Evolutionary conservation across 768 basidiomycete species (phyloP).

Genomic region (Hypsizygus marmoreus): DNA sequence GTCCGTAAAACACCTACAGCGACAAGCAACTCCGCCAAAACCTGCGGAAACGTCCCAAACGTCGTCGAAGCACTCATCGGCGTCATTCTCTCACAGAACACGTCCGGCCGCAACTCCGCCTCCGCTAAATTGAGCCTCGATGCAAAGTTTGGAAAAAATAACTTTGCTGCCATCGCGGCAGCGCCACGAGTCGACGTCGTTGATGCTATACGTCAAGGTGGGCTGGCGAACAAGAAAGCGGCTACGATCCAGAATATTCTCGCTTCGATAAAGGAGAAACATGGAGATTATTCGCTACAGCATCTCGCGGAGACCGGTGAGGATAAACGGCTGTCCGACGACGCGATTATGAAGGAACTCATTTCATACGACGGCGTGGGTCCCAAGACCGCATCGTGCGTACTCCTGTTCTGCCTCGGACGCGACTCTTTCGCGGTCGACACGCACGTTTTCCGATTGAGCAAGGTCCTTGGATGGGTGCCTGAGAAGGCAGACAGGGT

Average conservation of each 20-base stretch:
- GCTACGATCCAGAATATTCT: conserved; percentile 53
- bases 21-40: conserved; percentile 40
- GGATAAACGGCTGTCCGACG: conserved; percentile 37
- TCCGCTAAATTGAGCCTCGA: conserved; percentile 53
- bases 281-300: conserved; percentile 59
- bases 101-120: conserved; percentile 49
- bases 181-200: conserved; percentile 45
- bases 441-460: conserved; percentile 60
- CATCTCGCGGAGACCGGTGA: conserved; percentile 39
- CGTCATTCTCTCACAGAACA: conserved; percentile 64
- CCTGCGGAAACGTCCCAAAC: conserved; percentile 50
- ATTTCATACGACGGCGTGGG: conserved; percentile 60
- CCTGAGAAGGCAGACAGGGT: conserved; percentile 49
- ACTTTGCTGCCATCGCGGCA: conserved; percentile 48
- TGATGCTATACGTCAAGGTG: conserved; percentile 53
- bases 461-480: conserved; percentile 53
- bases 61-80: conserved; percentile 60
- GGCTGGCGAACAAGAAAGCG: conserved; percentile 63
- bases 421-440: conserved; percentile 66
- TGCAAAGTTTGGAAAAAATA: conserved; percentile 47
- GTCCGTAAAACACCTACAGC: conserved; percentile 25
- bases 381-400: conserved; percentile 65
- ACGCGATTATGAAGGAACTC: conserved; percentile 57
- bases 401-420: conserved; percentile 60
- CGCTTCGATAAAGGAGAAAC: conserved; percentile 40